Evolutionary conservation across 345 rosid genomes (phyloP).

Genomic region (Eucalyptus decipiens): DNA sequence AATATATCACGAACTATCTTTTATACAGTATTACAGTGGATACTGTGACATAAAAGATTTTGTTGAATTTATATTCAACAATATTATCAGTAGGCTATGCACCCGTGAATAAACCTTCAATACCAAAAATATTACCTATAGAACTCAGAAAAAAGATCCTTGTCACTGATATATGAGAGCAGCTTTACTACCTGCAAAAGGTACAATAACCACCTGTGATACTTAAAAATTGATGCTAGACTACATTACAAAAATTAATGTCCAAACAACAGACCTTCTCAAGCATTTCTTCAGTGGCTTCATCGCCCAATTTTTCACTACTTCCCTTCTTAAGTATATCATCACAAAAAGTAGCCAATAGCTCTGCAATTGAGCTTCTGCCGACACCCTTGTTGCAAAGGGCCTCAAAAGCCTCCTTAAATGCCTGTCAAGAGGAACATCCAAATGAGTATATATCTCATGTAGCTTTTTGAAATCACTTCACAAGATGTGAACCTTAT

Average conservation of each 20-base stretch:
- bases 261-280: conserved; percentile 25
- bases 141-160: conserved; percentile 77
- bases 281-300: conserved; percentile 48
- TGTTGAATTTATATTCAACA: accelerated
- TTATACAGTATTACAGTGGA: neutral
- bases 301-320: conserved; percentile 48
- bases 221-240: neutral
- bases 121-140: conserved; percentile 24
- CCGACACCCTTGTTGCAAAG: conserved; percentile 45
- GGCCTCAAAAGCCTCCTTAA: conserved; percentile 58
- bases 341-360: conserved; percentile 62
- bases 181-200: conserved; percentile 69
- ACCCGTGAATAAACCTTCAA: neutral
- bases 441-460: too few relatives aligned
- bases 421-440: conserved; percentile 18
- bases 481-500: too few relatives aligned
- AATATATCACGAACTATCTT: neutral
- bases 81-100: too few relatives aligned
- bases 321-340: conserved; percentile 56
- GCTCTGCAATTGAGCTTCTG: conserved; percentile 56
- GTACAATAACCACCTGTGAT: neutral
- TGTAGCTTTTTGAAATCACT: too few relatives aligned
- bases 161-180: conserved; percentile 69
- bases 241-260: neutral
- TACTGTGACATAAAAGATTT: neutral